Conservation (phyloP, 2,329 filamentous ascomycete species). For the Calonectria ilicicola region DNA sequence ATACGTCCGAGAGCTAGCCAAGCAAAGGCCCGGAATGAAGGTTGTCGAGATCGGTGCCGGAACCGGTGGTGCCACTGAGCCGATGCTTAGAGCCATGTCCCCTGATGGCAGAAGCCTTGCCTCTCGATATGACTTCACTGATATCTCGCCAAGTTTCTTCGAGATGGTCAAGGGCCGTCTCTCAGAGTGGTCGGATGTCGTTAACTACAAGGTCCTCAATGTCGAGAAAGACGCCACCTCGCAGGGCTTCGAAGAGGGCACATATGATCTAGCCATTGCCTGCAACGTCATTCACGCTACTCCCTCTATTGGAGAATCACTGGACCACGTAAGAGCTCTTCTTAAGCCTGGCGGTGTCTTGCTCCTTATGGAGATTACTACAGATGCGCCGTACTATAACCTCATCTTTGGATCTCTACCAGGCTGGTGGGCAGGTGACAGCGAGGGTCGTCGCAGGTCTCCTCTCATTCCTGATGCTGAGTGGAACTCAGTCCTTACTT, state of each 20-base stretch:
- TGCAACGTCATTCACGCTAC: constrained; percentile 46
- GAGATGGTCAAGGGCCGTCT: constrained; percentile 42
- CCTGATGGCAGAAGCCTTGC: constrained; percentile 1
- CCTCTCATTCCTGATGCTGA: constrained; percentile 10
- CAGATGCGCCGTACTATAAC: constrained; percentile 30
- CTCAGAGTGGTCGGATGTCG: constrained; percentile 37
- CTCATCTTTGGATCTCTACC: constrained; percentile 48
- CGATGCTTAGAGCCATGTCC: constrained; percentile 47
- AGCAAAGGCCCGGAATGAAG: constrained; percentile 47
- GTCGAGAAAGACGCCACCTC: constrained; percentile 43
- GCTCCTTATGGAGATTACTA: constrained; percentile 44
- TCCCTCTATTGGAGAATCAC: constrained; percentile 30
- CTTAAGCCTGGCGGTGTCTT: constrained; percentile 45
- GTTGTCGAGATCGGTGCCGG: constrained; percentile 57
- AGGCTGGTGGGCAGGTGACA: constrained; percentile 53
- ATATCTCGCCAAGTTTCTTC: constrained; percentile 58
- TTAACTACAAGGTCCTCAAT: constrained; percentile 41
- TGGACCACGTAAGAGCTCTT: constrained; percentile 25
- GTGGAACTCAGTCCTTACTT: neutral
- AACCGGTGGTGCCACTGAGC: constrained; percentile 53
- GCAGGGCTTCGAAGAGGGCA: constrained; percentile 49
- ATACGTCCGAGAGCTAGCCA: constrained; percentile 44
- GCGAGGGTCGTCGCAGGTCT: constrained; percentile 28
- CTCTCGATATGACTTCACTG: constrained; percentile 56
- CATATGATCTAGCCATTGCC: constrained; percentile 52